These are phyloP conservation scores for Pseudonitzschia pungens DNA, from an alignment of 108 stramenopile genomes.

Conservation along the genomic window DNA sequence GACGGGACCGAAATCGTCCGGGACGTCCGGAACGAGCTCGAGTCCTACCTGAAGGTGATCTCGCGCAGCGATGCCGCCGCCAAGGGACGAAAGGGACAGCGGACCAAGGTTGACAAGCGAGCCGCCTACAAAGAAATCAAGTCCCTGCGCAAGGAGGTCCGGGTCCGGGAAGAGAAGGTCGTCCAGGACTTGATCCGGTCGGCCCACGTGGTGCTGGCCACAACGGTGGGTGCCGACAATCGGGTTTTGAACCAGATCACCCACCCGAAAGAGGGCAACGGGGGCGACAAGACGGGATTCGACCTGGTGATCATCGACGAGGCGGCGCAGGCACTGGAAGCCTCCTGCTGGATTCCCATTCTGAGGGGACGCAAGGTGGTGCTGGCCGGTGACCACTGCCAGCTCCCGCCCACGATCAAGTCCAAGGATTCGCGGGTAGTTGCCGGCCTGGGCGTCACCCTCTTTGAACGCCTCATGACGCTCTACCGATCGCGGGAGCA, in stretches of 20 bases:
- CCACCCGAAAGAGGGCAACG: conserved; percentile 23
- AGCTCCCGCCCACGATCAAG: conserved; percentile 96
- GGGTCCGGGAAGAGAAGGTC: conserved; percentile 86
- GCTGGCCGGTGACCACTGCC: conserved; percentile 96
- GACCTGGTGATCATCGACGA: conserved; percentile 99
- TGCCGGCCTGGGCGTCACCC: conserved; percentile 75
- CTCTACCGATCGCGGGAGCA: conserved; percentile 32
- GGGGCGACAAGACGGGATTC: conserved; percentile 48
- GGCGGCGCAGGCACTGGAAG: conserved; percentile 96
- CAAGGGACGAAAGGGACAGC: conserved; percentile 16
- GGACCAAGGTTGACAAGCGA: conserved; percentile 42
- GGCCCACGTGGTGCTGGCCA: conserved; percentile 86
- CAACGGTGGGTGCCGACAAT: conserved; percentile 86
- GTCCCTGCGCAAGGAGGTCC: conserved; percentile 81
- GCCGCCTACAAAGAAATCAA: conserved; percentile 74
- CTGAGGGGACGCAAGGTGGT: conserved; percentile 80
- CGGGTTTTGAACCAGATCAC: conserved; percentile 51
- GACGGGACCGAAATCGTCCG: conserved; percentile 95
- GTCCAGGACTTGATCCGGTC: conserved; percentile 72
- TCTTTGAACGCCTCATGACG: conserved; percentile 94
- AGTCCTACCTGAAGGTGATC: conserved; percentile 51
- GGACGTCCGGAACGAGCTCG: conserved; percentile 87
- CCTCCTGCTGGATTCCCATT: conserved; percentile 93
- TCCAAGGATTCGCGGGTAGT: conserved; percentile 48
- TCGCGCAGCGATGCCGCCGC: conserved; percentile 38